Base-by-base conservation (phyloP, 371 early-diverging fungal genomes). In the Mucor irregularis region DNA sequence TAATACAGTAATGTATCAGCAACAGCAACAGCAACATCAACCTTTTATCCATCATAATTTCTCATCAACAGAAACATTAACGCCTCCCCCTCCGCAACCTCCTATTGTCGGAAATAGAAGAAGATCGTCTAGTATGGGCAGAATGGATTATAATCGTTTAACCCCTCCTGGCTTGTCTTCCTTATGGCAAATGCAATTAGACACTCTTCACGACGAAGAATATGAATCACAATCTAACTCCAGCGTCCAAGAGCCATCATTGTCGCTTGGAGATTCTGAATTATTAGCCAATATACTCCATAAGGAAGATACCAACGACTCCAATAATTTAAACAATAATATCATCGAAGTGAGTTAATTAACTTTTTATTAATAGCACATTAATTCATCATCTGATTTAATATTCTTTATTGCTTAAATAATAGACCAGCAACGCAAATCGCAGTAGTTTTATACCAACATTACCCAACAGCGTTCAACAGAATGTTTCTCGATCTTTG, bases 401-500 rank as follows among this genome's bases (percentile, higher is more conserved):
- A 13, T 29, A 25, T 9, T 25, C 10, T 9, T 25, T 42, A n/a
- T n/a, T n/a, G n/a, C n/a, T n/a, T n/a, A n/a, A n/a, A n/a, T n/a
- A n/a, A n/a, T n/a, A n/a, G n/a, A 33, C 13, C 21, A 30, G 14
- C 24, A 64, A 62, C 49, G 58, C 43, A 61, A 56, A 24, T 40
- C 49, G 43, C 58, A 47, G 49, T 46, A 5, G 10, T 11, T 30
- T 26, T 56, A 48, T n/a, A n/a, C n/a, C n/a, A n/a, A n/a, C n/a
- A n/a, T n/a, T 24, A 11, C 19, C 28, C 65, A 56, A 37, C 60
- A 8, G 61, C 61, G 14, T n/a, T 53, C 60, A 40, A 49, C 78
- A 77, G 10, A 37, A 37, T 25, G 88, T 87, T 2, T 86, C 95
- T 28, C 86, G 96, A 1, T 93, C 95, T 6, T 78, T 97, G 10